Evolutionary conservation across 2,329 filamentous ascomycete genomes (phyloP), one percentile per base, ranked within the genome.

Genomic region (Venturia aucupariae): DNA sequence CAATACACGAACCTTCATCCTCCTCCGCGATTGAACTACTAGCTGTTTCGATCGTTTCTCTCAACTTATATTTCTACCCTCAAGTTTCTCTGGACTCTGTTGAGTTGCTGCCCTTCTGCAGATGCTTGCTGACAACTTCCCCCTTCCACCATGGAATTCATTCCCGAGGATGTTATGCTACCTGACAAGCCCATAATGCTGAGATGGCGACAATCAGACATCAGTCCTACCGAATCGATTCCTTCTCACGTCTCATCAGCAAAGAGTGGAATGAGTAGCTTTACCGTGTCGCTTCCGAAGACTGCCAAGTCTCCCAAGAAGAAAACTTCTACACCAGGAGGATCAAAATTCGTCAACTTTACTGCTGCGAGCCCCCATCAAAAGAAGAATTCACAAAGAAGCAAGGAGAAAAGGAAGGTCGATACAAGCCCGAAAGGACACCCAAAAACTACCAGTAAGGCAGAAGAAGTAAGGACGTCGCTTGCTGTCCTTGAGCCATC

Each of bases 141-240:
- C 30, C 27, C 10, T 3, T 10, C 51, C 8, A 57, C 35, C 51
- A 57, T 57, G 51, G 51, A 57, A 7, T 35, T 30, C 30, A 30
- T 57, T 57, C 51, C 35, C 30, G 51, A 57, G 19, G 30, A 57
- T 57, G 51, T 57, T 19, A 57, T 57, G 51, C 51, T 57, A 6
- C 51, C 51, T 35, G 51, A 57, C 35, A 57, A 57, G 19, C 51
- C 51, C 27, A 57, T 57, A 32, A 57, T 57, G 51, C n/a, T 57
- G 19, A 35, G 51, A 57, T 57, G 51, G 51, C 27, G 30, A n/a
- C 51, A 57, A 57, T 10, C 51, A 35, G 51, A n/a, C 17, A 35
- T 35, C 5, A 19, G 17, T n/a, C 15, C 51, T n/a, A n/a, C 4
- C 2, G 4, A 8, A 3, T 17, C 13, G 4, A 35, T 35, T 4